Evolutionary conservation across 805 yeast species (phyloP), one percentile per base, ranked within the genome.

Genomic region (Saccharomycopsis guyanensis): DNA sequence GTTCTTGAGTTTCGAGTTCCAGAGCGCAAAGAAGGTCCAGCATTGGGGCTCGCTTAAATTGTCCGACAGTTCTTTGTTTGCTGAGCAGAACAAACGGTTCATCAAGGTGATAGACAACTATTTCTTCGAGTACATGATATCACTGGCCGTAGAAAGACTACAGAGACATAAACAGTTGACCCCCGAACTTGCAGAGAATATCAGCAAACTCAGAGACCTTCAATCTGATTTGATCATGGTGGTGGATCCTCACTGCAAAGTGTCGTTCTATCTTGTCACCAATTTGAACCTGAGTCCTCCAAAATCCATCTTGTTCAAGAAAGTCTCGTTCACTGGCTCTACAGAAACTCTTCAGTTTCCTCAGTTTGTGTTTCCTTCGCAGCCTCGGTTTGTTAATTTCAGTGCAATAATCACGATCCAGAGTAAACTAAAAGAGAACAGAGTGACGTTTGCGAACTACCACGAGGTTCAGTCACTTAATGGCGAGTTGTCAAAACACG

Each of bases 1-100:
- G 0, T 87, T 89, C 86, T 73, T 83, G 0, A 73, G 82, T 16
- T 77, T 72, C 59, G 83, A 79, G 51, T 63, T 70, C 44, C 80
- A 74, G 33, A 73, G 72, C n/a, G 78, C 75, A 34, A 74, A 72
- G 45, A 72, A 72, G 38, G 69, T 80, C 18, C 78, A 70, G 50
- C 65, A 68, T 39, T 79, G 86, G 78, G 82, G 81, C 1, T 63
- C 72, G 3, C 29, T 73, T 2, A 61, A 65, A 40, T 50, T 73
- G 5, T 38, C 24, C 51, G 53, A 24, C 54, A 51, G 23, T 19
- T 27, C 15, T 35, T 36, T 19, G 24, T 29, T 15, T 13, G 39
- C 2, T 3, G 38, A 2, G 12, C 55, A 52, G 10, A 60, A 58
- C 42, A 55, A 56, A 34, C 43, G 38, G 32, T 69, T 62, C 47